Percentiles rank a stretch among this genome's conserved stretches.
Conservation (phyloP, 208 protist genomes). For the Crithidia fasciculata region DNA sequence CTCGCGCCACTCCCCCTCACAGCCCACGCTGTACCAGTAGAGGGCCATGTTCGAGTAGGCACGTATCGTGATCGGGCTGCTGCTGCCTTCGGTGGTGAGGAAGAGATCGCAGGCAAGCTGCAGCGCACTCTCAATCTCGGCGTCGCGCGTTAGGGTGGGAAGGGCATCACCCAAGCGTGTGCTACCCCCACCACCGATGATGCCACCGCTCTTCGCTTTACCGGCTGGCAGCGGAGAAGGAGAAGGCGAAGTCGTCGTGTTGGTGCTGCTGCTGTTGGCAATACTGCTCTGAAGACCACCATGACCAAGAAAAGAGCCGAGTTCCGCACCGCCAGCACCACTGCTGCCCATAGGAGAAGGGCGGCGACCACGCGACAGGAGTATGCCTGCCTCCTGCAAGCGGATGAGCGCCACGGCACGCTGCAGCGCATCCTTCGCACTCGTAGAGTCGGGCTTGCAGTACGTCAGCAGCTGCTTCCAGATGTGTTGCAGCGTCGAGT, state of each 20-base stretch:
- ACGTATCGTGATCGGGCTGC: constrained; percentile 30
- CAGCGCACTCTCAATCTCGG: constrained; percentile 14
- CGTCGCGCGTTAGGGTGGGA: constrained; percentile 13
- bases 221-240: too few species aligned
- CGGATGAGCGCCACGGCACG: constrained; percentile 35
- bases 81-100: constrained; percentile 19
- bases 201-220: background rate
- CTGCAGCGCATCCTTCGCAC: constrained; percentile 40
- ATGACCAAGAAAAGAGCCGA: too few species aligned
- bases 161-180: background rate
- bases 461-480: constrained; percentile 35
- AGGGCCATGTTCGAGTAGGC: constrained; percentile 37
- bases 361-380: background rate
- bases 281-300: background rate
- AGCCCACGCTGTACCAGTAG: constrained; percentile 39
- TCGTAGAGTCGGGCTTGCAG: constrained; percentile 41
- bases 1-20: constrained; percentile 35
- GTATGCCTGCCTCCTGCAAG: constrained; percentile 2
- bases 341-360: too few species aligned
- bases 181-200: background rate
- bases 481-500: constrained; percentile 39
- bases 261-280: background rate
- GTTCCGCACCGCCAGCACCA: too few species aligned
- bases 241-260: background rate
- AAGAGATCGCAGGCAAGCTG: constrained; percentile 30